Percentiles rank a stretch among this genome's conserved stretches.
These are phyloP conservation scores for Fusarium brevicatenulatum DNA, from an alignment of 2,329 filamentous ascomycete species.

Conservation along the genomic window DNA sequence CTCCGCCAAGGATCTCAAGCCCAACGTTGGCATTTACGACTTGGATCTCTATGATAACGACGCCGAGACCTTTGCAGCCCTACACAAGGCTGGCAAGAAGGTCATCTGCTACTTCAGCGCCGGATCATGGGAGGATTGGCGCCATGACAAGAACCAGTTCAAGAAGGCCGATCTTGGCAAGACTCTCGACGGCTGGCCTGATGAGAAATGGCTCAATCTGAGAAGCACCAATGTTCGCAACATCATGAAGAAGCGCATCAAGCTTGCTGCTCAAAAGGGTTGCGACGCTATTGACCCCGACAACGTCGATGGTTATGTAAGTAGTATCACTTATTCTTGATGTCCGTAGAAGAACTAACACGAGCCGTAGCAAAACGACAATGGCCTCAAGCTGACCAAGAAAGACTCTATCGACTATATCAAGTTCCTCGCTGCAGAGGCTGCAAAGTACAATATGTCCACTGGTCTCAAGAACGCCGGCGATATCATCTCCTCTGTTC, in stretches of 20 bases:
- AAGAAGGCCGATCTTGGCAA: constrained; percentile 65
- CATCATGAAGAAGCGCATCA: constrained; percentile 71
- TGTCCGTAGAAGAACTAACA: not conserved
- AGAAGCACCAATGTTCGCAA: constrained; percentile 66
- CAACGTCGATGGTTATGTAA: constrained; percentile 73
- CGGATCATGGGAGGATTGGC: constrained; percentile 73
- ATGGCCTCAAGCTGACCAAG: constrained; percentile 68
- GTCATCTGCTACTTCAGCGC: constrained; percentile 82
- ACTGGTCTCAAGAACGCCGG: constrained; percentile 76
- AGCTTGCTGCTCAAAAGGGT: constrained; percentile 67
- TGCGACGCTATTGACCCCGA: constrained; percentile 78
- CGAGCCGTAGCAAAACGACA: constrained; percentile 62
- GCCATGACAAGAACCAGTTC: constrained; percentile 68
- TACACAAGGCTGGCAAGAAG: constrained; percentile 65
- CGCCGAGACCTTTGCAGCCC: constrained; percentile 59
- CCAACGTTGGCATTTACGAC: constrained; percentile 62
- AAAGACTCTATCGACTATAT: constrained; percentile 68
- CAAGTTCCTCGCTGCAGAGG: constrained; percentile 66
- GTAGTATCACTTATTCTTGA: constrained; percentile 31
- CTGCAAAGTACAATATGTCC: constrained; percentile 64
- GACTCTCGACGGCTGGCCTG: constrained; percentile 69
- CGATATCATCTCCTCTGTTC: constrained; percentile 62
- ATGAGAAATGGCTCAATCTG: constrained; percentile 74
- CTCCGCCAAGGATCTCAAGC: constrained; percentile 42
- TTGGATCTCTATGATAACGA: constrained; percentile 67